Base-by-base conservation (phyloP, 148 eudicot species). In the Amaranthus palmeri region DNA sequence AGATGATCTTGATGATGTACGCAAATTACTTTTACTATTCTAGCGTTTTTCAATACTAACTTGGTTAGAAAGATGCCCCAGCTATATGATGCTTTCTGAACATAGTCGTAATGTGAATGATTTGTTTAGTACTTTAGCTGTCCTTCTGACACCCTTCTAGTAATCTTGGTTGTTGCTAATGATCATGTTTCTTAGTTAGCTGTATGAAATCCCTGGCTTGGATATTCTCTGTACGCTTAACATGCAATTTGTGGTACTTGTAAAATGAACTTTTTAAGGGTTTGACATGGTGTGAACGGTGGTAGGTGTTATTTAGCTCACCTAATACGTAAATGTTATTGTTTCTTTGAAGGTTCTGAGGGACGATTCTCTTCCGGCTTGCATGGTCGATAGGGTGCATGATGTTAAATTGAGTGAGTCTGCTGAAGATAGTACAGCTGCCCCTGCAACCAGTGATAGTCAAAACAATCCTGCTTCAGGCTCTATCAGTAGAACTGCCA, bases 1-100 rank as follows among this genome's bases (percentile, higher is more conserved):
- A 42, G 99, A 91, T 60, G 98, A 89, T 74, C 87, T 86, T 56
- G 97, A 90, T 70, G 93, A 92, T 82, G 99, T 96, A 92, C 70
- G 92, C 57, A 13, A 55, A 62, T 68, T 61, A 59, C 6, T 1
- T 41, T 25, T 45, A 11, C 60, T 12, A 6, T 45, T 54, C 15
- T 8, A 40, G 17, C 7, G 25, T 49, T 55, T 25, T 25, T 43
- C 40, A 12, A 53, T 6, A 15, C 36, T 18, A 50, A 47, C 48
- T 49, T 66, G 50, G 60, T 51, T 71, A 15, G 1, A 18, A 17
- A n/a, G 54, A 25, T 66, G 61, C 8, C 53, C 62, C 36, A n/a
- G 11, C 4, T 6, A 65, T 15, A 3, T 46, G 14, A 63, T 25
- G 36, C 36, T 47, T 47, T 8, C 25, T 15, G 40, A 46, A 46